Evolutionary conservation across 805 yeast genomes (phyloP).

Genomic region (Starmera dryadoides): DNA sequence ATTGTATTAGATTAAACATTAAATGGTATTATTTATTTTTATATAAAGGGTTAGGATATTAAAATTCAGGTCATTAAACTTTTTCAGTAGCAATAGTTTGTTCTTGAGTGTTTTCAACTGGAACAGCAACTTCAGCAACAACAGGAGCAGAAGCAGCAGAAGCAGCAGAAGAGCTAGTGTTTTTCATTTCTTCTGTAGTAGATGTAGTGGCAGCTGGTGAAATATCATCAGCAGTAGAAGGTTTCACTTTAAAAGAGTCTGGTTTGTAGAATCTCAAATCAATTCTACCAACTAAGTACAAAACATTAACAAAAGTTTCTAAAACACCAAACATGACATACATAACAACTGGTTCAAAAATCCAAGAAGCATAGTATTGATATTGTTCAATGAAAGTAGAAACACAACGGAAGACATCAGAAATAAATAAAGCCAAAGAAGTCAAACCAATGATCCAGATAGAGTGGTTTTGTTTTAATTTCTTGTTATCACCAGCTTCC

Average conservation of each 20-base stretch:
- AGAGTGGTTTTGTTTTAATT: constrained; percentile 43
- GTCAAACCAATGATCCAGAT: constrained; percentile 35
- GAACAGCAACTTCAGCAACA: no score
- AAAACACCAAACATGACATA: constrained; percentile 64
- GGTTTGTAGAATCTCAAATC: constrained; percentile 80
- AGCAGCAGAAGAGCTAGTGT: no score
- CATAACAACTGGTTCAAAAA: constrained; percentile 52
- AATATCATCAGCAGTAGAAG: background rate
- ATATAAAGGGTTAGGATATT: no score
- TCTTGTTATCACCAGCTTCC: constrained; percentile 17
- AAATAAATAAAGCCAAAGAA: constrained; percentile 41
- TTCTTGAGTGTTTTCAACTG: no score
- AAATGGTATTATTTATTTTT: no score
- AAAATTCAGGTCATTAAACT: no score
- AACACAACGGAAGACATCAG: constrained; percentile 43
- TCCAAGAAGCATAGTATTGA: constrained; percentile 31
- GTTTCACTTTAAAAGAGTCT: constrained; percentile 30
- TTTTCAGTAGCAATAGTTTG: no score
- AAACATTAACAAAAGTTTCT: constrained; percentile 49
- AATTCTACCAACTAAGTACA: constrained; percentile 57
- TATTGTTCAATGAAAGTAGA: constrained; percentile 31
- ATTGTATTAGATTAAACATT: no score
- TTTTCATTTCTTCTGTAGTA: no score
- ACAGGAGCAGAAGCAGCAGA: no score
- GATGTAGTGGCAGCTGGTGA: background rate